Percentiles rank a stretch among this genome's conserved stretches.
These are phyloP conservation scores for Dicorynia guianensis DNA, from an alignment of 306 rosid species.

Conservation along the genomic window DNA sequence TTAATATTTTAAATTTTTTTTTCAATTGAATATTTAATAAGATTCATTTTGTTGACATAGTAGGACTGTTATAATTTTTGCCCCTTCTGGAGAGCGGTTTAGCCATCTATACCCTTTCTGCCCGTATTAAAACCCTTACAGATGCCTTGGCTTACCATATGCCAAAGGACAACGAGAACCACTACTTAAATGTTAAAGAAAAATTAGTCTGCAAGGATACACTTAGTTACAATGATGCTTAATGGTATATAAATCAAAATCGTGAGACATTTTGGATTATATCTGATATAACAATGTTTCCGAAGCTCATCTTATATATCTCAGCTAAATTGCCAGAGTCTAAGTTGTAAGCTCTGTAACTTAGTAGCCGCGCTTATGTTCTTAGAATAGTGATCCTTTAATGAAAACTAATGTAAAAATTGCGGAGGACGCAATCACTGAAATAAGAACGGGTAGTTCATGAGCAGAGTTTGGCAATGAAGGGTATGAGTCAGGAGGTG, in stretches of 20 bases:
- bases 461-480: slow-evolving; percentile 75
- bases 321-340: slow-evolving; percentile 21
- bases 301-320: slow-evolving; percentile 16
- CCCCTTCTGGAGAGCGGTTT: too few relatives aligned
- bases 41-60: too few relatives aligned
- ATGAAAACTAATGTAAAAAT: slow-evolving; percentile 47
- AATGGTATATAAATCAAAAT: slow-evolving; percentile 9
- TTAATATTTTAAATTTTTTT: too few relatives aligned
- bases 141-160: too few relatives aligned
- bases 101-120: too few relatives aligned
- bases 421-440: slow-evolving; percentile 36
- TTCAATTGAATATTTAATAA: too few relatives aligned
- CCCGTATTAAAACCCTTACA: too few relatives aligned
- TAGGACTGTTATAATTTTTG: too few relatives aligned
- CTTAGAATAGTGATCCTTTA: slow-evolving; percentile 39
- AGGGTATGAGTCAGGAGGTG: slow-evolving; percentile 90
- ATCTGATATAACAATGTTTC: neutral
- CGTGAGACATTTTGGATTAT: neutral
- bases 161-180: too few relatives aligned
- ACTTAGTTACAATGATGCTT: neutral
- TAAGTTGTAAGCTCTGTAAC: slow-evolving; percentile 12
- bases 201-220: neutral
- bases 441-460: slow-evolving; percentile 34
- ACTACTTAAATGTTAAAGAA: neutral
- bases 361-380: slow-evolving; percentile 6